These are phyloP conservation scores for Earliella scabrosa DNA, from an alignment of 1,284 basidiomycete genomes.

Conservation along the genomic window DNA sequence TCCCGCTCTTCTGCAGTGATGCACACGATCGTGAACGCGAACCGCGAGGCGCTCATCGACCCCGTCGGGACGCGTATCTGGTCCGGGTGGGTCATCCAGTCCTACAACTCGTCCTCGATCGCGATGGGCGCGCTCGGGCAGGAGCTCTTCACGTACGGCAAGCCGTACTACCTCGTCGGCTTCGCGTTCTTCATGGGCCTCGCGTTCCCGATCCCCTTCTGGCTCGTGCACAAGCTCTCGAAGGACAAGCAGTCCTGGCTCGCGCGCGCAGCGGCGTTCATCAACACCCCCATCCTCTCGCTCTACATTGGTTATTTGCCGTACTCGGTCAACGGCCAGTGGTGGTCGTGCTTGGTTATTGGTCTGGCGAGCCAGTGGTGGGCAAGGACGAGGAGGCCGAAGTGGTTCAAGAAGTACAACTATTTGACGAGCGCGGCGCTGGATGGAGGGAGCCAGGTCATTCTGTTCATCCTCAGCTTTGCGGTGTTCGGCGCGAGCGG, in stretches of 20 bases:
- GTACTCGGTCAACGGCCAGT: constrained; percentile 59
- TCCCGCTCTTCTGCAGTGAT: constrained; percentile 41
- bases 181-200: constrained; percentile 55
- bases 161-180: constrained; percentile 54
- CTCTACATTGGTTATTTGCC: constrained; percentile 59
- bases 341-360: constrained; percentile 51
- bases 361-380: constrained; percentile 53
- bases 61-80: constrained; percentile 55
- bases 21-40: constrained; percentile 51
- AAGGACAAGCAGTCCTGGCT: constrained; percentile 38
- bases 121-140: constrained; percentile 60
- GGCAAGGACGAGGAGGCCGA: constrained; percentile 47
- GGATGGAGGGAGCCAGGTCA: constrained; percentile 52
- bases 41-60: constrained; percentile 51
- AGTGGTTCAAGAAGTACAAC: constrained; percentile 57
- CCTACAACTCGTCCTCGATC: constrained; percentile 58
- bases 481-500: constrained; percentile 72
- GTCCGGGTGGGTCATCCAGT: constrained; percentile 57
- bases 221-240: constrained; percentile 46
- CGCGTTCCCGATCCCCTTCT: constrained; percentile 54
- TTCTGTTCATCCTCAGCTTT: constrained; percentile 55
- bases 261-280: constrained; percentile 44
- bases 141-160: constrained; percentile 46
- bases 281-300: constrained; percentile 54
- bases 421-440: constrained; percentile 49